Evolutionary conservation across 768 basidiomycete genomes (phyloP).

Genomic region (Tephrocybe rancida): DNA sequence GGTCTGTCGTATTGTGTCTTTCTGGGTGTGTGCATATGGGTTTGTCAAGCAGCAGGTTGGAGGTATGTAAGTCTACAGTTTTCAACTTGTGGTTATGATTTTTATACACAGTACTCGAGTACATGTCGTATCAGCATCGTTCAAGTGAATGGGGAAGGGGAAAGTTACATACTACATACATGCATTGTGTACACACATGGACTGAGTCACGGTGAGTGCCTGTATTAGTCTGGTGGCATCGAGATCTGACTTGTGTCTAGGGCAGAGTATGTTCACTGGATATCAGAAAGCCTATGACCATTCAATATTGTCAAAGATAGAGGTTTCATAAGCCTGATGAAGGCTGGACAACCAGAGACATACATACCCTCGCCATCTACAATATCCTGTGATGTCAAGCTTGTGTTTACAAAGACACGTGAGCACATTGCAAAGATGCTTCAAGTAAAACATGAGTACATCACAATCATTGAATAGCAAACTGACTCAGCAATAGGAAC

Average conservation of each 20-base stretch:
- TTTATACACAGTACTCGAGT: too few relatives aligned
- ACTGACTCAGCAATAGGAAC: slow-evolving; percentile 12
- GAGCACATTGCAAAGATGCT: slow-evolving; percentile 27
- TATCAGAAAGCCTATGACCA: slow-evolving; percentile 32
- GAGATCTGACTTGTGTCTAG: slow-evolving; percentile 13
- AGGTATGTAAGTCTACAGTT: too few relatives aligned
- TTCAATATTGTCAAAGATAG: slow-evolving; percentile 36
- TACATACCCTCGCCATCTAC: slow-evolving; percentile 33
- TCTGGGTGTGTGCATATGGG: too few relatives aligned
- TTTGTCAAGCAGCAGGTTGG: too few relatives aligned
- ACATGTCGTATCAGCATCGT: slow-evolving; percentile 22
- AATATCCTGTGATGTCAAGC: slow-evolving; percentile 30
- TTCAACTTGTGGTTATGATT: too few relatives aligned
- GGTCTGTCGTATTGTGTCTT: too few relatives aligned
- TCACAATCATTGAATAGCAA: neutral
- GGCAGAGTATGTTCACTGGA: slow-evolving; percentile 36
- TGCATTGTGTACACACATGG: slow-evolving; percentile 24
- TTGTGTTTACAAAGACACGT: slow-evolving; percentile 23
- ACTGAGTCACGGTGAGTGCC: slow-evolving; percentile 23
- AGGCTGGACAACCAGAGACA: slow-evolving; percentile 27
- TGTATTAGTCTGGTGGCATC: neutral
- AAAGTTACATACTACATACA: slow-evolving; percentile 21
- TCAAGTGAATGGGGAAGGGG: slow-evolving; percentile 29
- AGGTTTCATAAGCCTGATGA: slow-evolving; percentile 32
- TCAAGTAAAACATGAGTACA: slow-evolving; percentile 16